phyloP scores from a whole-genome alignment of 2,329 filamentous ascomycete species.

The Aspergillus calidoustus region DNA sequence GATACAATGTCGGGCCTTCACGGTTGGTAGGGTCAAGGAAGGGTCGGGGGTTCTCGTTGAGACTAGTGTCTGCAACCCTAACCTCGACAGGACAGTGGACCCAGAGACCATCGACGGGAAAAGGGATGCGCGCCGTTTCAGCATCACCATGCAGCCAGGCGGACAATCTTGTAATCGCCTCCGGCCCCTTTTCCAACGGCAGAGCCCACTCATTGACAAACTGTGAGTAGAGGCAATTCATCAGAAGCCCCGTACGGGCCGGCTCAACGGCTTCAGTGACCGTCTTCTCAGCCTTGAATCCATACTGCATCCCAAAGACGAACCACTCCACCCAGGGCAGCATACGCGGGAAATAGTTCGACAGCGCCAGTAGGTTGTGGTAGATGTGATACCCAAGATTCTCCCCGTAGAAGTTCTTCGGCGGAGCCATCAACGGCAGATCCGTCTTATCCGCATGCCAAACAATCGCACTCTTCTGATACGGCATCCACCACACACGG shows the following conservation, averaged over 20 bases:
- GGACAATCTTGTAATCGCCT: slow-evolving; percentile 79
- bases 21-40: slow-evolving; percentile 73
- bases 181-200: slow-evolving; percentile 81
- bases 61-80: slow-evolving; percentile 74
- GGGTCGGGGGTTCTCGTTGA: slow-evolving; percentile 57
- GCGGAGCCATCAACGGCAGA: slow-evolving; percentile 63
- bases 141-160: slow-evolving; percentile 82
- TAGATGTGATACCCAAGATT: slow-evolving; percentile 85
- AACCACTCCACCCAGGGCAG: slow-evolving; percentile 94
- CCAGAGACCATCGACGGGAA: slow-evolving; percentile 76
- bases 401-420: slow-evolving; percentile 78
- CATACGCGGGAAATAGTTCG: slow-evolving; percentile 76
- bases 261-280: slow-evolving; percentile 77
- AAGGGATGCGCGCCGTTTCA: slow-evolving; percentile 75
- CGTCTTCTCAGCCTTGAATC: slow-evolving; percentile 71
- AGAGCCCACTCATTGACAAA: slow-evolving; percentile 99
- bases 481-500: slow-evolving; percentile 96
- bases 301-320: slow-evolving; percentile 97
- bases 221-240: slow-evolving; percentile 99
- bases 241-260: slow-evolving; percentile 78
- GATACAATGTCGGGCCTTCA: slow-evolving; percentile 77
- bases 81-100: slow-evolving; percentile 93
- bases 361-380: slow-evolving; percentile 83
- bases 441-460: slow-evolving; percentile 85
- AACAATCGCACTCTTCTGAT: slow-evolving; percentile 82